Base-by-base conservation (phyloP, 1,284 basidiomycete genomes). In the Cystobasidium pallidum region DNA sequence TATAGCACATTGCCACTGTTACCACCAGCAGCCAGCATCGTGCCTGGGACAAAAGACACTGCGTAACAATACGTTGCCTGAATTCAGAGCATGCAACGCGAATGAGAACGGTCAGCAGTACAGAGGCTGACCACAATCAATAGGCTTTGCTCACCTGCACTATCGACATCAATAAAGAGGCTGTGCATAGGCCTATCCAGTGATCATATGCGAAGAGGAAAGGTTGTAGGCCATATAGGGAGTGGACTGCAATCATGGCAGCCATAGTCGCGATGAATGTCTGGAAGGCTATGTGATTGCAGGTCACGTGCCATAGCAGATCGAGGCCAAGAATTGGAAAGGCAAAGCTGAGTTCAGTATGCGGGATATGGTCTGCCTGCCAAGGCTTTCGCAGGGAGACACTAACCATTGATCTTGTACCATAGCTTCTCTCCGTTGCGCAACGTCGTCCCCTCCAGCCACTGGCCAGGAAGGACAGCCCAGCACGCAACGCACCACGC, bases 321-420 rank as follows among this genome's bases (percentile, higher is more conserved):
- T 62, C 7, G 21, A 47, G n/a, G 61, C 39, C 21, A 59, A 26
- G 15, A 7, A 41, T 15, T 7, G 15, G 8, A 41, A 41, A 15
- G 15, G 7, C 8, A 15, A 41, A 7, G 19, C 19, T 45, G 43
- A 19, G n/a, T 45, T 45, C 43, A 45, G 43, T n/a, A 45, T 45
- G 19, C 7, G n/a, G 43, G 11, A 39, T 39, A 6, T 6, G 36
- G 36, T 13, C 36, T 6, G 13, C 6, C 13, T 39, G 36, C 36
- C 36, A 39, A 39, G 7, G 13, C 7, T 7, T 39, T 45, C 39
- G 39, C 39, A 41, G 15, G 39, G 39, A 39, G 36, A 39, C 13
- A 77, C 83, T 72, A 70, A 94, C 94, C 94, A 83, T 99, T 99
- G 78, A 97, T 93, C 82, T 92, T 97, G 85, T 99, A 99, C 74